Evolutionary conservation across 352 stramenopile species (phyloP).

Genomic region (Pythium graminicola): DNA sequence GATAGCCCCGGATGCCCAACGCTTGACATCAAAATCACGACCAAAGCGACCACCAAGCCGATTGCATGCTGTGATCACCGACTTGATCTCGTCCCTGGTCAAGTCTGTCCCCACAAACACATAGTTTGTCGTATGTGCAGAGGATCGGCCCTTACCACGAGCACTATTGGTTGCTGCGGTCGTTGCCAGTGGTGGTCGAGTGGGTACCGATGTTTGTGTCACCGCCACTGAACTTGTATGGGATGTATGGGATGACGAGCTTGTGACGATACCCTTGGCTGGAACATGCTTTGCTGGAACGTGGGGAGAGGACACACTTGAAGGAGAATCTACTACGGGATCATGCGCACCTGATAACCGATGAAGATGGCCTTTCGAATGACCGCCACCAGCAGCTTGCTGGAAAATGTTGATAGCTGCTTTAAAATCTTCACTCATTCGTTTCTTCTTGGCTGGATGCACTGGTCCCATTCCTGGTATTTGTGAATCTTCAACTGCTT

Average conservation of each 20-base stretch:
- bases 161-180: background rate
- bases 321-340: constrained; percentile 10
- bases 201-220: background rate
- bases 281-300: background rate
- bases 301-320: background rate
- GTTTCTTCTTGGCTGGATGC: constrained; percentile 21
- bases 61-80: constrained; percentile 48
- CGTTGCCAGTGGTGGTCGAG: background rate
- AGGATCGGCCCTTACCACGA: background rate
- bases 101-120: constrained; percentile 49
- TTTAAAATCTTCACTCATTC: constrained; percentile 45
- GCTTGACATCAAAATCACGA: constrained; percentile 59
- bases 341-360: constrained; percentile 17
- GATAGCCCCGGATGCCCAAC: constrained; percentile 27
- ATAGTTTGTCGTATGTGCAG: background rate
- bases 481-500: constrained; percentile 24
- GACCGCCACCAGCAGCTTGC: background rate
- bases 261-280: background rate
- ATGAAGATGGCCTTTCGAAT: constrained; percentile 3
- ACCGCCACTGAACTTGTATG: background rate
- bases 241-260: background rate
- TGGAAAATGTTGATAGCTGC: constrained; percentile 43
- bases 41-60: constrained; percentile 64
- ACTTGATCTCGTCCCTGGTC: constrained; percentile 42
- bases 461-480: constrained; percentile 1